These are phyloP conservation scores for Hypoxylon intermedium DNA, from an alignment of 495 filamentous ascomycete species.

Conservation along the genomic window DNA sequence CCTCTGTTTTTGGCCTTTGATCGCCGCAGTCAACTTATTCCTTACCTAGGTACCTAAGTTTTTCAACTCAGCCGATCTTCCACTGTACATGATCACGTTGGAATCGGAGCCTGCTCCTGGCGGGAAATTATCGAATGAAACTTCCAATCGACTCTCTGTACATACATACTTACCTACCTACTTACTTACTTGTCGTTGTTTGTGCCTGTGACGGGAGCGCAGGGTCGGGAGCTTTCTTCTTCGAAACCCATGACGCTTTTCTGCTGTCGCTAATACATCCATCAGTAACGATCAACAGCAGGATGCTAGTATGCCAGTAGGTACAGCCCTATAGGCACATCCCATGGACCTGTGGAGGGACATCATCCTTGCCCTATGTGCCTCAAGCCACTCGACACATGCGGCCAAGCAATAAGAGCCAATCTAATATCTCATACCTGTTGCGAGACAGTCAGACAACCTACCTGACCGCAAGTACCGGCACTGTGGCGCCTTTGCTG, in stretches of 20 bases:
- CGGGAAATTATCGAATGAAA: conserved; percentile 1
- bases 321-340: conserved; percentile 16
- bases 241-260: conserved; percentile 26
- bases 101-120: conserved; percentile 12
- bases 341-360: not conserved
- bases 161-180: not conserved
- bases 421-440: conserved; percentile 11
- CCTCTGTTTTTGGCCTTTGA: conserved; percentile 28
- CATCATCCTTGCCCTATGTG: no score
- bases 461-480: conserved; percentile 22
- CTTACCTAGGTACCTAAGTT: no score
- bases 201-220: not conserved
- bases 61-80: conserved; percentile 22
- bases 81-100: conserved; percentile 6
- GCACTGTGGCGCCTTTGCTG: conserved; percentile 25
- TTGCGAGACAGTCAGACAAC: conserved; percentile 7
- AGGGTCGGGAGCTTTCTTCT: not conserved
- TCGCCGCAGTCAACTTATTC: conserved; percentile 2
- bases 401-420: not conserved
- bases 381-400: not conserved
- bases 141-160: not conserved
- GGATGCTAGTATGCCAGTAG: conserved; percentile 10
- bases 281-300: conserved; percentile 17
- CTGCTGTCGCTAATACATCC: conserved; percentile 17
- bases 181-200: not conserved